Base-by-base conservation (phyloP, 1,139 yeast genomes). In the Diutina catenulata region DNA sequence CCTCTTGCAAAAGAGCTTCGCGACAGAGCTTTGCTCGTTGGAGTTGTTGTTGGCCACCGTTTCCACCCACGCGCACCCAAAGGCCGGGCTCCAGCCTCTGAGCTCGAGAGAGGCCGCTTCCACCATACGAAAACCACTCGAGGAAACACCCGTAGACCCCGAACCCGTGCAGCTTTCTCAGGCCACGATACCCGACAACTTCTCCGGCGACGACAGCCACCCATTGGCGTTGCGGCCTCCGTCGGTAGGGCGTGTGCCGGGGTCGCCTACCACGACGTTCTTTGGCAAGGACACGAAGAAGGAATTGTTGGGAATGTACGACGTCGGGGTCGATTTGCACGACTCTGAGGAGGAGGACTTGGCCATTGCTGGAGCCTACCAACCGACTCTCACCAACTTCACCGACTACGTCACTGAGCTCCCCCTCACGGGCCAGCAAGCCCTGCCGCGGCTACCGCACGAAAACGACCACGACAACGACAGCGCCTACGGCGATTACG, bases 251-350 rank as follows among this genome's bases (percentile, higher is more conserved):
- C n/a, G n/a, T n/a, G n/a, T 57, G 18, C 67, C 73, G 4, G 58
- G 61, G 10, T 77, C 86, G 0, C 95, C 95, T 1, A 86, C 95
- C 0, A 70, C 82, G 48, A 86, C 95, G 0, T 59, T 80, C 52
- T 79, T 70, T 52, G 80, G 95, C 0, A 76, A 75, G 42, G 75
- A 78, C 48, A 94, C 95, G 1, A 71, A 77, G 40, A 74, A 76
- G 39, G 95, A 86, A 47, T 79, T 87, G 1, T 64, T 74, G 43
- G 70, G 71, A 18, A 81, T 87, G 82, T 83, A 84, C 51, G 84
- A 80, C 49, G 77, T 31, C 2, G 35, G 35, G 5, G 35, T 21
- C 3, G 35, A 31, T 6, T n/a, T 21, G 10, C 35, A 31, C 13
- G 35, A 31, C 25, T 21, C 21, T 21, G 20, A 21, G 8, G 35